phyloP scores from a whole-genome alignment of 257 asterid genomes.

The Solanum peruvianum region DNA sequence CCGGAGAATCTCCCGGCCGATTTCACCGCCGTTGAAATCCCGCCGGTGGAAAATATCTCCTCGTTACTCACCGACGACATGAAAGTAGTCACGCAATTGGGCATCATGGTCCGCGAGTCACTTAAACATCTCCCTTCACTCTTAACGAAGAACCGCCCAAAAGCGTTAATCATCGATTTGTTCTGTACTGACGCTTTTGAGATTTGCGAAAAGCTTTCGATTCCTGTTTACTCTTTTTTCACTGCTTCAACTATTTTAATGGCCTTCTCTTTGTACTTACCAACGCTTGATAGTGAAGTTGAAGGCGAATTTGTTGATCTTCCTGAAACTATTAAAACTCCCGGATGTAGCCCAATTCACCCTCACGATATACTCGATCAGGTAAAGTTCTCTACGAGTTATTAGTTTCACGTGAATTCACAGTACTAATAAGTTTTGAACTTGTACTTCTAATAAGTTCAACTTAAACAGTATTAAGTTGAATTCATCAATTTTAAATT shows the following conservation, averaged over 20 bases:
- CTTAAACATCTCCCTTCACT: conserved; percentile 10
- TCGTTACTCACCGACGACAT: conserved; percentile 5
- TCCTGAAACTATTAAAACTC: conserved; percentile 13
- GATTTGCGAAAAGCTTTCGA: conserved; percentile 10
- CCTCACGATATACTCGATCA: conserved; percentile 14
- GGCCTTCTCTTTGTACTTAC: conserved; percentile 16
- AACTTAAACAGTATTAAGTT: background rate
- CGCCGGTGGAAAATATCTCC: conserved; percentile 19
- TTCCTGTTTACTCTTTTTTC: conserved; percentile 26
- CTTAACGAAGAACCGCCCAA: background rate
- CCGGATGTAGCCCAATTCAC: conserved; percentile 18
- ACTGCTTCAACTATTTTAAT: conserved; percentile 21
- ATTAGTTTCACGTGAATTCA: too few species aligned
- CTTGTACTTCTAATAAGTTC: background rate
- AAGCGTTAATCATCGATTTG: conserved; percentile 19
- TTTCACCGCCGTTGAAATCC: conserved; percentile 22
- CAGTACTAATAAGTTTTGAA: background rate
- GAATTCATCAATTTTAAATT: background rate
- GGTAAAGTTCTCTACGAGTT: background rate
- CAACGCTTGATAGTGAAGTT: conserved; percentile 24
- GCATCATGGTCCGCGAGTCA: conserved; percentile 13
- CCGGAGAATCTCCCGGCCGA: conserved; percentile 1
- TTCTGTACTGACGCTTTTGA: conserved; percentile 30
- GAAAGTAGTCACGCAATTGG: conserved; percentile 4
- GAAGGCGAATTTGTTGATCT: conserved; percentile 25